phyloP scores from a whole-genome alignment of 2,329 filamentous ascomycete genomes.

The Calonectria hongkongensis region DNA sequence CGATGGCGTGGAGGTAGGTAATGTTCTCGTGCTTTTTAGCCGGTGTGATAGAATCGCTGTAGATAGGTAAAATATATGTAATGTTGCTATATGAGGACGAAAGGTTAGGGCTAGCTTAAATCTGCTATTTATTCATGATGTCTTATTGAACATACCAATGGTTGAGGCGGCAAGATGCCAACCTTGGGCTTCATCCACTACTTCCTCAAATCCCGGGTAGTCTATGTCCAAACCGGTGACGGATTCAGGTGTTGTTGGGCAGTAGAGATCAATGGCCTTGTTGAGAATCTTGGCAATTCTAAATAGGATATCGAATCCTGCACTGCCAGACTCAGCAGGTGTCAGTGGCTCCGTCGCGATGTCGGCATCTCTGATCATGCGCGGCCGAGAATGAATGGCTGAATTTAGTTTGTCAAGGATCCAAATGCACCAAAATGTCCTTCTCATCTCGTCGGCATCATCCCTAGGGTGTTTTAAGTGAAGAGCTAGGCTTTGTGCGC shows the following conservation, averaged over 20 bases:
- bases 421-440: slow-evolving; percentile 29
- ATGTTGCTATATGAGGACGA: neutral
- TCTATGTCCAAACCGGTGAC: slow-evolving; percentile 3
- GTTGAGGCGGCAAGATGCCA: slow-evolving; percentile 16
- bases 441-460: slow-evolving; percentile 7
- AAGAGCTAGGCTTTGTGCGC: slow-evolving; percentile 17
- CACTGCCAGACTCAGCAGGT: slow-evolving; percentile 6
- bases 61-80: slow-evolving; percentile 13
- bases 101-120: neutral
- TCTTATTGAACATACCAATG: neutral
- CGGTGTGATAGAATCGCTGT: slow-evolving; percentile 14
- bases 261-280: slow-evolving; percentile 22
- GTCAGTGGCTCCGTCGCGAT: slow-evolving; percentile 18
- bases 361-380: slow-evolving; percentile 22
- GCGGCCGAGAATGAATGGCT: slow-evolving; percentile 29
- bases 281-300: slow-evolving; percentile 24
- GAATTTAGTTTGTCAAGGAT: slow-evolving; percentile 28
- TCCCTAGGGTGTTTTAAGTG: slow-evolving; percentile 16
- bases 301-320: slow-evolving; percentile 20
- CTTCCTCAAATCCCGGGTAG: slow-evolving; percentile 14
- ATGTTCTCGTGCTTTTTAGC: neutral
- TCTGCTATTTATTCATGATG: neutral
- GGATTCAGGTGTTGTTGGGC: neutral
- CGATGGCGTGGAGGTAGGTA: neutral
- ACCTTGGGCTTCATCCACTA: slow-evolving; percentile 12